phyloP scores from a whole-genome alignment of 768 basidiomycete species.

The Mycena leptocephala region DNA sequence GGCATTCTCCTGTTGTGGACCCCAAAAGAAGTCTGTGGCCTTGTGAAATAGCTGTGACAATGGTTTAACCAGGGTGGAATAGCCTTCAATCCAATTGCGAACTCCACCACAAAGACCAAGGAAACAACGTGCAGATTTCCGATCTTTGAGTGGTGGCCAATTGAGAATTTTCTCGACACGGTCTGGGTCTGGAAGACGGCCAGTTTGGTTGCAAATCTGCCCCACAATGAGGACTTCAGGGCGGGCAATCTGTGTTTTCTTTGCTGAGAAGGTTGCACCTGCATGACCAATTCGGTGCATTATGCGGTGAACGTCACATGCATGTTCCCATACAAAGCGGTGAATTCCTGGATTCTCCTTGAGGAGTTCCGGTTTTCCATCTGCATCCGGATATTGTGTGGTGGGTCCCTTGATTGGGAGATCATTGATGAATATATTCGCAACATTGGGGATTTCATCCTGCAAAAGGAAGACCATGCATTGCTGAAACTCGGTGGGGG shows the following conservation, averaged over 20 bases:
- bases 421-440: slow-evolving; percentile 55
- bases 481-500: too few species aligned
- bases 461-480: too few species aligned
- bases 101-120: slow-evolving; percentile 39
- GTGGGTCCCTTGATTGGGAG: slow-evolving; percentile 49
- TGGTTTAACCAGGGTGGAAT: slow-evolving; percentile 33
- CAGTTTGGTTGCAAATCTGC: slow-evolving; percentile 44
- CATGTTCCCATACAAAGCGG: slow-evolving; percentile 59
- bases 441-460: too few species aligned
- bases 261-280: slow-evolving; percentile 52
- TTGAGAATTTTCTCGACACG: slow-evolving; percentile 37
- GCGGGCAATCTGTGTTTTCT: slow-evolving; percentile 45
- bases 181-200: slow-evolving; percentile 44
- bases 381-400: slow-evolving; percentile 44
- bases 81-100: slow-evolving; percentile 2
- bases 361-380: slow-evolving; percentile 41
- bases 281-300: slow-evolving; percentile 48
- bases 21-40: slow-evolving; percentile 49
- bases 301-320: slow-evolving; percentile 48
- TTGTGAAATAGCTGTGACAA: slow-evolving; percentile 41
- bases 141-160: slow-evolving; percentile 42
- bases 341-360: slow-evolving; percentile 47
- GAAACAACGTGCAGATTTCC: slow-evolving; percentile 42
- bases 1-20: slow-evolving; percentile 31
- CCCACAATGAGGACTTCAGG: slow-evolving; percentile 36